Percentiles rank a stretch among this genome's conserved stretches.
Conservation (phyloP, 106 monocot genomes). For the Cymbidium sinense region DNA sequence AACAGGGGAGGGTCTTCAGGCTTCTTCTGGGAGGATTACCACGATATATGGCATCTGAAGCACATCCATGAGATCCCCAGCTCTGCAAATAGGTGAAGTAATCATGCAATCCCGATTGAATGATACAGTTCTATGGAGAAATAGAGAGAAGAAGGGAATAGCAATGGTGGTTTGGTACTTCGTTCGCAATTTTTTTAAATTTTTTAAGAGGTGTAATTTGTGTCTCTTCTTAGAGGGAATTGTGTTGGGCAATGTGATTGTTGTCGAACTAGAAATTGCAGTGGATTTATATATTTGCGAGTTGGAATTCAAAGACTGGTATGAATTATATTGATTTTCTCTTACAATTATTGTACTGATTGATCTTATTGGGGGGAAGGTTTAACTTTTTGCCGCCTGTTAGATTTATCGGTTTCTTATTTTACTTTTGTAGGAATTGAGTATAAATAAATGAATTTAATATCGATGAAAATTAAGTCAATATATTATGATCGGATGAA, state of each 20-base stretch:
- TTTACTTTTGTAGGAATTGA: too few species aligned
- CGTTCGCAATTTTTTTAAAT: neutral
- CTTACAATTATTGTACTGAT: too few species aligned
- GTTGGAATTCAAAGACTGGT: neutral
- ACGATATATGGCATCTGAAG: slow-evolving; percentile 36
- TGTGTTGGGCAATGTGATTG: neutral
- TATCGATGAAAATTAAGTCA: too few species aligned
- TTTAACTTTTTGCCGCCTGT: too few species aligned
- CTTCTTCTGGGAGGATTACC: slow-evolving; percentile 8
- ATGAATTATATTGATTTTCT: too few species aligned
- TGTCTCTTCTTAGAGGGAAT: neutral
- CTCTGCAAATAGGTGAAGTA: slow-evolving; percentile 5
- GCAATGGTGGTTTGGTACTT: neutral
- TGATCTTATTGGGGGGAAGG: too few species aligned
- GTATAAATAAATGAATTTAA: too few species aligned
- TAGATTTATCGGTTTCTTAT: too few species aligned
- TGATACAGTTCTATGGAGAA: neutral
- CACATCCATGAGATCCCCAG: slow-evolving; percentile 34
- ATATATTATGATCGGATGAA: too few species aligned
- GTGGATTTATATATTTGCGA: neutral
- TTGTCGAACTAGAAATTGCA: neutral
- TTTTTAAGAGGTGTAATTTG: neutral
- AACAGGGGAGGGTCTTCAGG: slow-evolving; percentile 4
- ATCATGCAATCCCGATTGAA: neutral
- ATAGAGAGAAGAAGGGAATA: neutral